Percentiles rank a stretch among this genome's conserved stretches.
phyloP scores from a whole-genome alignment of 345 rosid species.

The Draba incana region DNA sequence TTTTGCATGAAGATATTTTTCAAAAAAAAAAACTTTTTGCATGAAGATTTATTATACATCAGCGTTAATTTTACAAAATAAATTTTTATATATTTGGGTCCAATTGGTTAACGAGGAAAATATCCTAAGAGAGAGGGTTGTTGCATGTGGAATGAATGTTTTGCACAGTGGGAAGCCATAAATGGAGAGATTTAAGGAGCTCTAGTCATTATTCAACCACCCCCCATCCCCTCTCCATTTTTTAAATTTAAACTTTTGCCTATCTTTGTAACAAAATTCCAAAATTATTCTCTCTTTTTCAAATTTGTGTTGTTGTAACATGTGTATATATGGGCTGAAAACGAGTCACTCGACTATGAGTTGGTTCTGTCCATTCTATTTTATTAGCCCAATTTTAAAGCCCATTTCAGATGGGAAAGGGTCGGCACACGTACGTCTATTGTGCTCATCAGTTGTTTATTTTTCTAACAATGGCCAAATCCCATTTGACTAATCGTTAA shows the following conservation, averaged over 20 bases:
- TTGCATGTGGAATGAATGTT: conserved; percentile 42
- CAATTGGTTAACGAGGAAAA: conserved; percentile 26
- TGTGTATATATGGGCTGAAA: conserved; percentile 4
- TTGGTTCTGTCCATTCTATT: not conserved
- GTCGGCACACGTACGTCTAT: not conserved
- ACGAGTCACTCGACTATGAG: not conserved
- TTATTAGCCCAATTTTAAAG: not conserved
- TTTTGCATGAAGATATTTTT: not conserved
- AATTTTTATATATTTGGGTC: not conserved
- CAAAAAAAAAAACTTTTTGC: not conserved
- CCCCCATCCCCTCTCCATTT: conserved; percentile 10
- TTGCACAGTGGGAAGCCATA: conserved; percentile 41
- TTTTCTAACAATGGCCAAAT: not conserved
- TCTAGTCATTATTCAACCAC: conserved; percentile 35
- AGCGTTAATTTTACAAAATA: not conserved
- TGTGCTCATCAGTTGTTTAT: not conserved
- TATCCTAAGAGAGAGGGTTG: conserved; percentile 30
- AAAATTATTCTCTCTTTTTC: not conserved
- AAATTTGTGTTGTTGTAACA: not conserved
- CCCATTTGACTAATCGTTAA: not conserved
- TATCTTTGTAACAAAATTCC: not conserved
- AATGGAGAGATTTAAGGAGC: conserved; percentile 45
- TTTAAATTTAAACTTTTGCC: not conserved
- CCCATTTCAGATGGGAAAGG: not conserved
- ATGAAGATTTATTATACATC: not conserved